phyloP scores from a whole-genome alignment of 305 asterid species.

The Solanum hybrid region DNA sequence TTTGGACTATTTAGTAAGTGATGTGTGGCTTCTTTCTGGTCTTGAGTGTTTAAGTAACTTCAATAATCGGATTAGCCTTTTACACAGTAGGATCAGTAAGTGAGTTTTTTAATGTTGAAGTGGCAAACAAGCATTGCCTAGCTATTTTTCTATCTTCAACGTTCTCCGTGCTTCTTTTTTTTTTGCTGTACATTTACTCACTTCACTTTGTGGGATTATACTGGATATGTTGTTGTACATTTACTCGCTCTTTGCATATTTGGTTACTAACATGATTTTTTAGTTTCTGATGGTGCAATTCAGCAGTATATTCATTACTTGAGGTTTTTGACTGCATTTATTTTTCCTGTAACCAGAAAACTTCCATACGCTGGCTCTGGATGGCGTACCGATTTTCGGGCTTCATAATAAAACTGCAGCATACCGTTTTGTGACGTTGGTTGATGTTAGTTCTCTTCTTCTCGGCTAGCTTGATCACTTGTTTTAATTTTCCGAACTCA shows the following conservation, averaged over 20 bases:
- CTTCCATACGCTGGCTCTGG: constrained; percentile 86
- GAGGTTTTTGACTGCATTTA: not conserved
- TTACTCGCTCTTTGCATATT: not conserved
- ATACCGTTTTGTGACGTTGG: constrained; percentile 91
- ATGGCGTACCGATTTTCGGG: constrained; percentile 77
- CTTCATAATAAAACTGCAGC: constrained; percentile 83
- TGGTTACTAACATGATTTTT: not conserved
- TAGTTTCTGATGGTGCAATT: not conserved
- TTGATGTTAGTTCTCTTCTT: constrained; percentile 64
- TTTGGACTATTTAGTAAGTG: constrained; percentile 79
- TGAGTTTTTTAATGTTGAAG: not conserved
- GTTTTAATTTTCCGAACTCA: not conserved
- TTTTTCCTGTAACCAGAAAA: constrained; percentile 41
- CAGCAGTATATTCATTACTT: not conserved
- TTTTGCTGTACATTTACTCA: not conserved
- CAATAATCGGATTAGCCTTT: not conserved
- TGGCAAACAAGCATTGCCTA: not conserved
- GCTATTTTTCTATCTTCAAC: not conserved
- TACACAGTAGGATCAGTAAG: not conserved
- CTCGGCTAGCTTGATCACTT: not conserved
- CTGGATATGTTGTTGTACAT: not conserved
- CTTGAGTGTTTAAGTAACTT: not conserved
- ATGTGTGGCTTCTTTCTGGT: not conserved
- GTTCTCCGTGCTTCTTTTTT: not conserved
- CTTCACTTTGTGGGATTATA: not conserved